A percentile compares a stretch with the other conserved stretches of the same genome.
These are phyloP conservation scores for Oryza longistaminata DNA, from an alignment of 176 grass and related monocot species.

Conservation along the genomic window DNA sequence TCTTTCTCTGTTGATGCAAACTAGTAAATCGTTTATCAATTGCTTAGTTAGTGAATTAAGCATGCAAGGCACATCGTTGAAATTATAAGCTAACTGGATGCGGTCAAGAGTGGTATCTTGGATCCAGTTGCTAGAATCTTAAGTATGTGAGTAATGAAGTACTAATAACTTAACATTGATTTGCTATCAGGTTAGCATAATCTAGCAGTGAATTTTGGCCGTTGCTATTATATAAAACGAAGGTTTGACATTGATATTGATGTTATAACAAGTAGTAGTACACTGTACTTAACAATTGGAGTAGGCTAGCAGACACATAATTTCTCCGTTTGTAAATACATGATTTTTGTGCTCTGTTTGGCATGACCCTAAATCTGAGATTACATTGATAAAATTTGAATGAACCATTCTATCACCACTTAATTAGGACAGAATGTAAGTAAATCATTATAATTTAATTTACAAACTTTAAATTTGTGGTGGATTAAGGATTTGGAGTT, in stretches of 20 bases:
- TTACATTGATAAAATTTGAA: no score
- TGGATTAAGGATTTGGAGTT: no score
- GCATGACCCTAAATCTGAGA: no score
- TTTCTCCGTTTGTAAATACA: no score
- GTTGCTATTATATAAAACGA: neutral
- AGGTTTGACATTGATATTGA: neutral
- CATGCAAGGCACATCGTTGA: neutral
- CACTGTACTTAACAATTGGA: no score
- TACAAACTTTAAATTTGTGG: no score
- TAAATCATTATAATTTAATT: no score
- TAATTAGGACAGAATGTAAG: no score
- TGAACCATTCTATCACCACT: no score
- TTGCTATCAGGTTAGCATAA: neutral
- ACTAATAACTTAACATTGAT: neutral
- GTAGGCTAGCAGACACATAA: no score
- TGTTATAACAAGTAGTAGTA: neutral
- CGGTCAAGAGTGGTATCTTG: conserved; percentile 22
- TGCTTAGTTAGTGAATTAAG: neutral
- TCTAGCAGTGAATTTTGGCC: neutral
- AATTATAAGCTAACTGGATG: neutral
- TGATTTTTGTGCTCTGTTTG: no score
- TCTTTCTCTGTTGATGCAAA: neutral
- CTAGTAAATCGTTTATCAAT: neutral
- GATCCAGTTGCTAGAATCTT: conserved; percentile 12
- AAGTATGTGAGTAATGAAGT: neutral